Percentiles rank a stretch among this genome's conserved stretches.
Evolutionary conservation across 2,329 filamentous ascomycete species (phyloP).

Genomic region (Aureobasidium sp.): DNA sequence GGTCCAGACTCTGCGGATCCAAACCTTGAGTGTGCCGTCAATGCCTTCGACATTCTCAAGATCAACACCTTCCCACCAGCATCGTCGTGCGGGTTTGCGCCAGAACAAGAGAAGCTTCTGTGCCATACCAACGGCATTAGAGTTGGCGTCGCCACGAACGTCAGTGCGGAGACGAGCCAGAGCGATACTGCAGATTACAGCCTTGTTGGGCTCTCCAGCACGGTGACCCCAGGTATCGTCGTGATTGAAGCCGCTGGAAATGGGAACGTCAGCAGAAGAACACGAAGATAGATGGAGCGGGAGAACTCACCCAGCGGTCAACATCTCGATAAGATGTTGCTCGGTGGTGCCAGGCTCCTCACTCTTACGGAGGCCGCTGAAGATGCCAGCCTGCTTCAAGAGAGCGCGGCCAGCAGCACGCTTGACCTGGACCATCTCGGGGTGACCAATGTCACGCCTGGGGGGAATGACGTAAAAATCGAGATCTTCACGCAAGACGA

Average conservation of each 20-base stretch:
- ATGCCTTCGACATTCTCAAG: constrained; percentile 83
- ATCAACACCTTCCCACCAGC: constrained; percentile 99
- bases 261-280: not conserved
- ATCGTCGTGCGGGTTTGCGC: constrained; percentile 90
- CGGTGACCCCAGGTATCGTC: constrained; percentile 94
- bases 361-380: constrained; percentile 88
- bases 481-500: constrained; percentile 89
- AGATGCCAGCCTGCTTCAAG: constrained; percentile 85
- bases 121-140: constrained; percentile 86
- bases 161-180: constrained; percentile 89
- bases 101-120: constrained; percentile 97
- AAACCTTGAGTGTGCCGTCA: constrained; percentile 88
- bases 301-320: constrained; percentile 80
- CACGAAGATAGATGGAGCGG: not conserved
- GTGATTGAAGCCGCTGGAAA: constrained; percentile 80
- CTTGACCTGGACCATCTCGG: constrained; percentile 95
- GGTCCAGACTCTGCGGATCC: constrained; percentile 97
- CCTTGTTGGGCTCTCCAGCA: constrained; percentile 96
- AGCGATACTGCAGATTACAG: constrained; percentile 93
- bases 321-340: constrained; percentile 97
- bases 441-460: constrained; percentile 69
- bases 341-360: constrained; percentile 95
- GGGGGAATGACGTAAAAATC: constrained; percentile 98
- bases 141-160: constrained; percentile 61
- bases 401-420: constrained; percentile 82